Percentiles rank a stretch among this genome's conserved stretches.
Conservation (phyloP, 73 alveolate species). For the Tetrahymena malaccensis region DNA sequence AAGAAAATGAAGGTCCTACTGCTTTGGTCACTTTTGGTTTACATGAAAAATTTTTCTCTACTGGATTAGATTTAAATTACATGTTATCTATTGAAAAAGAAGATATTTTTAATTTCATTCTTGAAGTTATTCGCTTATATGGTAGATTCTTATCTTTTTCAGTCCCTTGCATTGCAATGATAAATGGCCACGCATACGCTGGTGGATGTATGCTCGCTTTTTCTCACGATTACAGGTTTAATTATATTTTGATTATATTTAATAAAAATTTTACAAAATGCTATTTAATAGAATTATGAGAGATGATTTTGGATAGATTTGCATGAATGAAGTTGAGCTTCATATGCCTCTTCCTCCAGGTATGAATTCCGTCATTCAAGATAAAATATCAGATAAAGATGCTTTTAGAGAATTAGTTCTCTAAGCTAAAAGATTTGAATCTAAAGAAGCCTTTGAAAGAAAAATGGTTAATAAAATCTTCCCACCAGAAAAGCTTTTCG, state of each 20-base stretch:
- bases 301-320: slow-evolving; percentile 10
- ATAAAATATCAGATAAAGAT: slow-evolving; percentile 3
- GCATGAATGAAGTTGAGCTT: neutral
- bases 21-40: neutral
- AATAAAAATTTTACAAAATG: neutral
- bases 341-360: slow-evolving; percentile 44
- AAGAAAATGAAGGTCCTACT: neutral
- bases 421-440: slow-evolving; percentile 25
- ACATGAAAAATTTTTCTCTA: neutral
- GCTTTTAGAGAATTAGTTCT: slow-evolving; percentile 26
- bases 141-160: slow-evolving; percentile 41
- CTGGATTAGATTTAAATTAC: neutral
- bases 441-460: neutral
- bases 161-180: slow-evolving; percentile 50
- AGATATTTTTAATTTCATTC: slow-evolving; percentile 12
- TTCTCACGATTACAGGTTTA: slow-evolving; percentile 55
- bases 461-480: neutral
- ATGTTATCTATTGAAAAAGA: neutral
- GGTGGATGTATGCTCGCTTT: slow-evolving; percentile 63
- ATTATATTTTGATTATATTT: neutral
- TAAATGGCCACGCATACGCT: slow-evolving; percentile 66
- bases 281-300: neutral
- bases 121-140: slow-evolving; percentile 21
- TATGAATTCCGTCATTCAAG: slow-evolving; percentile 36
- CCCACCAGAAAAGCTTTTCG: neutral